Evolutionary conservation across 192 early-diverging fungal species (phyloP), one percentile per base, ranked within the genome.

Genomic region (Entrophospora sp.): DNA sequence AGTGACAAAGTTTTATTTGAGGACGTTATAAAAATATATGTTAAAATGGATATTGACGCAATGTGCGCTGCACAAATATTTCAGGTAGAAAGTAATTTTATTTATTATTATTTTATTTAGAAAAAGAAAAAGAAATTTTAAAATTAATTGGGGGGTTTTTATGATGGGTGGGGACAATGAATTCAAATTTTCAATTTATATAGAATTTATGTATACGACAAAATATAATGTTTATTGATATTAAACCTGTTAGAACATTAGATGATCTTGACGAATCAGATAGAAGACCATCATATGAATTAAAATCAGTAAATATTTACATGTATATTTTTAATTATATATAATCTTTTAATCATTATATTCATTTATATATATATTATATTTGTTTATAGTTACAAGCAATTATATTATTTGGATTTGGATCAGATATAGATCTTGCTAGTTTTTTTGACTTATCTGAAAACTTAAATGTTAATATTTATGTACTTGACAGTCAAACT

Each of bases 41-140:
- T 30, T 56, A 34, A 35, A 35, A 32, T 32, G 20, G 53, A 56
- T 20, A 35, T 56, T 2, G 53, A 56, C 35, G 30, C 53, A 36
- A 56, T 56, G 25, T 56, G 53, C n/a, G 53, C 53, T 18, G 53
- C 53, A 1, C 31, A 56, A 56, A 56, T 56, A 56, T 56, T 56
- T 5, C 32, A 56, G 32, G 53, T 56, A 28, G 8, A 30, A 52
- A 4, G 4, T 0, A 2, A 30, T 52, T 28, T 28, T 30, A 4
- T 28, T 16, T 5, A 52, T n/a, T n/a, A n/a, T n/a, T n/a, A n/a
- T n/a, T n/a, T n/a, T n/a, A n/a, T n/a, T n/a, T n/a, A n/a, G n/a
- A n/a, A n/a, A n/a, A n/a, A n/a, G n/a, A n/a, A n/a, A n/a, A n/a
- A n/a, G n/a, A n/a, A n/a, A n/a, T n/a, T n/a, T n/a, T n/a, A n/a